Conservation (phyloP, 139 green algal species). For the Picochlorum sp. region DNA sequence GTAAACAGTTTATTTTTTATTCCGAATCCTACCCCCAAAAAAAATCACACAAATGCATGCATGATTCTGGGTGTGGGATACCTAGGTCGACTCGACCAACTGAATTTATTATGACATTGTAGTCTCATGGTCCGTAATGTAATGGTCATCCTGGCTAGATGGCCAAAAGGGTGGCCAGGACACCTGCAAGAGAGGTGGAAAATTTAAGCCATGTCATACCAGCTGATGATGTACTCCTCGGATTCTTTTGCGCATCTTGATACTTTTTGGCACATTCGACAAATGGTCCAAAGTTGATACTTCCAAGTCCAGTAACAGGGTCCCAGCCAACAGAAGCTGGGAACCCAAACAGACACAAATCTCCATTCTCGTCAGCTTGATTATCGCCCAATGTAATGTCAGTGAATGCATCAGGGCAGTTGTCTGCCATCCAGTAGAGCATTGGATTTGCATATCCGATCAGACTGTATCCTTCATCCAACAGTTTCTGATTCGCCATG, state of each 20-base stretch:
- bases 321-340: neutral
- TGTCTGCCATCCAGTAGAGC: slow-evolving; percentile 1
- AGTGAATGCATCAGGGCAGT: neutral
- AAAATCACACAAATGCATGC: too few relatives aligned
- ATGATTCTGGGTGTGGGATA: too few relatives aligned
- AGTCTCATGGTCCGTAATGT: too few relatives aligned
- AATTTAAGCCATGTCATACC: too few relatives aligned
- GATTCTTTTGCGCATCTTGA: neutral
- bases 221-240: too few relatives aligned
- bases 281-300: neutral
- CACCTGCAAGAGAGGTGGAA: too few relatives aligned
- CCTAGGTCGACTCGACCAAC: too few relatives aligned
- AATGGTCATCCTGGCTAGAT: too few relatives aligned
- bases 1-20: too few relatives aligned
- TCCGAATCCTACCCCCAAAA: too few relatives aligned
- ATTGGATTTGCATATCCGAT: slow-evolving; percentile 3
- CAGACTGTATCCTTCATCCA: neutral
- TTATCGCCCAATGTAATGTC: neutral
- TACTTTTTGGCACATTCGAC: neutral
- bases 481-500: neutral
- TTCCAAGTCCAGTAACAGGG: neutral
- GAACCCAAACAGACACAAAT: neutral
- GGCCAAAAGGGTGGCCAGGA: too few relatives aligned
- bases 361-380: neutral
- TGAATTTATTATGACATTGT: too few relatives aligned